Evolutionary conservation across 176 grass and related monocot genomes (phyloP).

Genomic region (Oryza officinalis): DNA sequence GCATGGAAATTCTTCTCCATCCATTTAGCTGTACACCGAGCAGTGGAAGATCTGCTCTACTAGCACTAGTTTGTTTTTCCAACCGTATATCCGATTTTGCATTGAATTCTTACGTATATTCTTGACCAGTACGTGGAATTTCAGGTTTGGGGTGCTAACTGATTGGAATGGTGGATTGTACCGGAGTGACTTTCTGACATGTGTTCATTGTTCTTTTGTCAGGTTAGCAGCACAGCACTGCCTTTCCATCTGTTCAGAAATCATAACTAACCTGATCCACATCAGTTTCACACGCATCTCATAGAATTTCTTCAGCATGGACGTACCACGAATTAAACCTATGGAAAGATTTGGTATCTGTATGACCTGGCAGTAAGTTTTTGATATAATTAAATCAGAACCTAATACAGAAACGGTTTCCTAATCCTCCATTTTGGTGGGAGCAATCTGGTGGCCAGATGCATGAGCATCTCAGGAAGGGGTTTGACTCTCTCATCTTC

Average conservation of each 20-base stretch:
- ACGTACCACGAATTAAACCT: not conserved
- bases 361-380: too few relatives aligned
- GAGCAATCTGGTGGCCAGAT: too few relatives aligned
- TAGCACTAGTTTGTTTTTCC: not conserved
- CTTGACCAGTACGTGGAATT: constrained; percentile 15
- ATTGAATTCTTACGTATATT: not conserved
- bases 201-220: not conserved
- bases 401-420: too few relatives aligned
- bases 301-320: not conserved
- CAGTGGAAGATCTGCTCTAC: not conserved
- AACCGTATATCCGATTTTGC: not conserved
- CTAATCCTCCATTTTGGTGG: too few relatives aligned
- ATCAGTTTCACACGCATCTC: not conserved
- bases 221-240: not conserved
- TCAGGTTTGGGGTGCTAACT: constrained; percentile 9
- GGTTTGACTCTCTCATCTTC: too few relatives aligned
- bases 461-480: too few relatives aligned
- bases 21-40: not conserved
- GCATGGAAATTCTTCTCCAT: not conserved
- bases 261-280: not conserved
- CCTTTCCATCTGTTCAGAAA: too few relatives aligned
- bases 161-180: not conserved
- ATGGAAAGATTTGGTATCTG: not conserved
- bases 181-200: not conserved
- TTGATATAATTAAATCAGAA: too few relatives aligned